Evolutionary conservation across 2,329 filamentous ascomycete genomes (phyloP).

Genomic region (Sodiomyces alkalinus): DNA sequence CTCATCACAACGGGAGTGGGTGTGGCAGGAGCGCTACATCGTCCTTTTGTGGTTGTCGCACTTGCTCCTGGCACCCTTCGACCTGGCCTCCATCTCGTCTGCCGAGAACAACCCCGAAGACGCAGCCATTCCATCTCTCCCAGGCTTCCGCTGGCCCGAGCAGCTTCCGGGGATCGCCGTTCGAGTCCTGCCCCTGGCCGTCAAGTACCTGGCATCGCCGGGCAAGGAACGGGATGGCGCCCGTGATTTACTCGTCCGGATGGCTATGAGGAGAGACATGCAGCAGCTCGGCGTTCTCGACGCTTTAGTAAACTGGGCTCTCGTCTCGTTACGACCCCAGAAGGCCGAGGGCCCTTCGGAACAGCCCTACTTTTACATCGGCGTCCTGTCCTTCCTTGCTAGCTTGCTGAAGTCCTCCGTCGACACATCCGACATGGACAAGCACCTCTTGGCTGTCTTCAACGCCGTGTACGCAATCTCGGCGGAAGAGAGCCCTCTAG

Average conservation of each 20-base stretch:
- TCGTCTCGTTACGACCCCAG: conserved; percentile 39
- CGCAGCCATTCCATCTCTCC: conserved; percentile 23
- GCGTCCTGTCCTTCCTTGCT: conserved; percentile 64
- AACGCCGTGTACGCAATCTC: conserved; percentile 43
- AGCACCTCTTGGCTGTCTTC: conserved; percentile 52
- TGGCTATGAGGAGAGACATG: conserved; percentile 82
- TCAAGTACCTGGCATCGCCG: conserved; percentile 55
- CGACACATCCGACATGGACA: conserved; percentile 59
- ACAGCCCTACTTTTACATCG: conserved; percentile 62
- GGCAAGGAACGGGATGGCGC: conserved; percentile 86
- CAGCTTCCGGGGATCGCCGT: conserved; percentile 54
- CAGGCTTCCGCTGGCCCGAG: conserved; percentile 38
- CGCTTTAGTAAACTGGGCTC: conserved; percentile 54
- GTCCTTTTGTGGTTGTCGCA: conserved; percentile 79
- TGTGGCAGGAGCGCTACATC: conserved; percentile 83
- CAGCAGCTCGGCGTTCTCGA: conserved; percentile 57
- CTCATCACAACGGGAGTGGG: conserved; percentile 27
- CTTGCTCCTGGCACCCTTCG: conserved; percentile 74
- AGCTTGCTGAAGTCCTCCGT: conserved; percentile 54
- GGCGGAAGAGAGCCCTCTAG: conserved; percentile 29
- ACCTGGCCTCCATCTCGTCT: conserved; percentile 71
- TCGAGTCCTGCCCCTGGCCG: conserved; percentile 54
- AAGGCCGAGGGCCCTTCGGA: conserved; percentile 18
- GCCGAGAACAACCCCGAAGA: conserved; percentile 29
- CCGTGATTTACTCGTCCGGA: conserved; percentile 63